Conservation (phyloP, 495 filamentous ascomycete species). For the Penicillium mononematosum region DNA sequence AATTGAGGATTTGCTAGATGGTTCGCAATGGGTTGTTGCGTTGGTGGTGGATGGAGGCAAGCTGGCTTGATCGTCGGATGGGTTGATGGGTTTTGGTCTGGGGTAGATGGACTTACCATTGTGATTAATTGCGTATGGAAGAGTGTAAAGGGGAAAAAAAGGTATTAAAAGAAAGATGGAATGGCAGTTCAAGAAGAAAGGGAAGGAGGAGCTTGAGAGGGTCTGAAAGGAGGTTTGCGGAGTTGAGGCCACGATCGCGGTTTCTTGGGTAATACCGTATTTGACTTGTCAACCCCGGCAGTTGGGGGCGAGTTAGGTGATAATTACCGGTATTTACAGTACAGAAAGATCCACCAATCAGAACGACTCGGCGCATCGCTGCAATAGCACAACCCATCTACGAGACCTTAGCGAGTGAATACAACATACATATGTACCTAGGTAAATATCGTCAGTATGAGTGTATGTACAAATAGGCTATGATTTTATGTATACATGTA, state of each 20-base stretch:
- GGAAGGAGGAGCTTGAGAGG: conserved; percentile 16
- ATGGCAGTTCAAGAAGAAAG: conserved; percentile 11
- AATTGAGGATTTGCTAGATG: conserved; percentile 10
- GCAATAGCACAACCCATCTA: not conserved
- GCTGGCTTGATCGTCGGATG: conserved; percentile 11
- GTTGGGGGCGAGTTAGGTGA: not conserved
- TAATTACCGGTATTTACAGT: conserved; percentile 17
- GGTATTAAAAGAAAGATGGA: conserved; percentile 4
- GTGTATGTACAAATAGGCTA: not conserved
- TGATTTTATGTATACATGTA: not conserved
- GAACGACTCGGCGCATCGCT: not conserved
- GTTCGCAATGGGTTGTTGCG: not conserved
- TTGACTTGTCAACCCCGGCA: conserved; percentile 5
- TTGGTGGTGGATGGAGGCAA: conserved; percentile 7
- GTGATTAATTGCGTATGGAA: conserved; percentile 22
- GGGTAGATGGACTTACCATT: conserved; percentile 38
- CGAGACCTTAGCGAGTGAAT: not conserved
- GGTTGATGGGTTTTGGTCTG: conserved; percentile 10
- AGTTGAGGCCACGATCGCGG: conserved; percentile 51
- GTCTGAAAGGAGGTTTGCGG: conserved; percentile 26
- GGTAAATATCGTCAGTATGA: no score
- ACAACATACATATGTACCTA: no score
- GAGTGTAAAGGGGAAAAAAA: conserved; percentile 13
- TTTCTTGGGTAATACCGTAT: conserved; percentile 35
- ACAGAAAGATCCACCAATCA: conserved; percentile 21